Evolutionary conservation across 2,329 filamentous ascomycete species (phyloP).

Genomic region (Penicillium sclerotiorum): DNA sequence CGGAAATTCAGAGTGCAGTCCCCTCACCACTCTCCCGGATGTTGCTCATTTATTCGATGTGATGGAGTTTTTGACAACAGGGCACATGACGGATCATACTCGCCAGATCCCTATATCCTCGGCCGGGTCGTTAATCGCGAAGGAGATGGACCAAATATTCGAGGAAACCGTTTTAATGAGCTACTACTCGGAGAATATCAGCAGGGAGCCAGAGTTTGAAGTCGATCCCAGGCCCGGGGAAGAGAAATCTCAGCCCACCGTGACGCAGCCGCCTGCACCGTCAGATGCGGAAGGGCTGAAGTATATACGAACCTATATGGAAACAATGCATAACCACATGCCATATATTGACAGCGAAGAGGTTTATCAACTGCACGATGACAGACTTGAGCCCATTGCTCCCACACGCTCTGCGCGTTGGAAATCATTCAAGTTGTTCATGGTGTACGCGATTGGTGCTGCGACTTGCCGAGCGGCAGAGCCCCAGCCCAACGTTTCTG

Average conservation of each 20-base stretch:
- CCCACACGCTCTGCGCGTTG: constrained; percentile 4
- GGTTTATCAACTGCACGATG: constrained; percentile 10
- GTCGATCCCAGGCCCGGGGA: too few species aligned
- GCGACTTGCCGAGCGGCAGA: constrained; percentile 17
- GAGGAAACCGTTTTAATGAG: constrained; percentile 13
- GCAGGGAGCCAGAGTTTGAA: not conserved
- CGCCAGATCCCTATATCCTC: not conserved
- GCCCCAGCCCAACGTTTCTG: constrained; percentile 10
- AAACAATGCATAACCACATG: constrained; percentile 20
- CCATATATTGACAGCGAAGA: constrained; percentile 16
- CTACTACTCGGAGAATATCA: not conserved
- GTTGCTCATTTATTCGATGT: constrained; percentile 2
- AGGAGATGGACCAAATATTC: constrained; percentile 17
- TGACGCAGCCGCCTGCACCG: constrained; percentile 3
- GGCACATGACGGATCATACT: constrained; percentile 7
- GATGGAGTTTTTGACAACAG: constrained; percentile 4
- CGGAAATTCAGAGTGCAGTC: not conserved
- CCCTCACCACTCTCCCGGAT: not conserved
- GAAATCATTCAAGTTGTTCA: constrained; percentile 21
- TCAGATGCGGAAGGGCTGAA: constrained; percentile 11
- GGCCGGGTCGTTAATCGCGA: constrained; percentile 13
- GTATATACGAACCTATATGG: constrained; percentile 19
- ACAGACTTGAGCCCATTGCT: not conserved
- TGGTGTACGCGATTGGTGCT: constrained; percentile 24
- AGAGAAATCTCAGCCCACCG: not conserved